Percentiles rank a stretch among this genome's conserved stretches.
Conservation (phyloP, 129 eudicot genomes). For the Tanacetum coccineum region DNA sequence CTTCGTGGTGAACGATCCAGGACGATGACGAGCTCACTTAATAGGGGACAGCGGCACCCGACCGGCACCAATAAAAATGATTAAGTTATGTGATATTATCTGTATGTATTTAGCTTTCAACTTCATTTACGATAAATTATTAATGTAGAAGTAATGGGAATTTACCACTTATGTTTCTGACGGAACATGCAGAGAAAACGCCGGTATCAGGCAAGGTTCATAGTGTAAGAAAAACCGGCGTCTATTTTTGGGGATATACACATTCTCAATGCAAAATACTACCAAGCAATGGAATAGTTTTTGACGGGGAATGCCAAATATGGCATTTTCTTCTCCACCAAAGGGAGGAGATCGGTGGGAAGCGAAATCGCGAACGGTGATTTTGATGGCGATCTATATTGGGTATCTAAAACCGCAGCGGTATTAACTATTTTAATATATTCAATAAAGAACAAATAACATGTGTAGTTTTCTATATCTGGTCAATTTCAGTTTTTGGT, state of each 20-base stretch:
- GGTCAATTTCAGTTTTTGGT: too few species aligned
- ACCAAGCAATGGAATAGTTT: slow-evolving; percentile 44
- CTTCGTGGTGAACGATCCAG: slow-evolving; percentile 29
- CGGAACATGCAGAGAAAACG: slow-evolving; percentile 54
- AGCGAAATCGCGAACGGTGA: slow-evolving; percentile 84
- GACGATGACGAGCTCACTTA: slow-evolving; percentile 24
- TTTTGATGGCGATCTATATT: slow-evolving; percentile 87
- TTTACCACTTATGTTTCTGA: slow-evolving; percentile 12
- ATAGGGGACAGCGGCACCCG: slow-evolving; percentile 37
- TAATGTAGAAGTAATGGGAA: slow-evolving; percentile 8
- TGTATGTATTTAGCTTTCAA: slow-evolving; percentile 28
- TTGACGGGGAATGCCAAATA: slow-evolving; percentile 79
- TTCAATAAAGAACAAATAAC: too few species aligned
- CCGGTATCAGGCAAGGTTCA: slow-evolving; percentile 63
- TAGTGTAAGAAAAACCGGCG: slow-evolving; percentile 82
- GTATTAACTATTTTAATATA: too few species aligned
- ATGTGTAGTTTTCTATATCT: neutral
- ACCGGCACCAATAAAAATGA: slow-evolving; percentile 29
- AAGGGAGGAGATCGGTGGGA: slow-evolving; percentile 64
- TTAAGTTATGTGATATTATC: slow-evolving; percentile 39
- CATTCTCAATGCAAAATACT: slow-evolving; percentile 51
- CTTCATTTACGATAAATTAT: neutral
- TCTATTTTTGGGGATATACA: slow-evolving; percentile 85
- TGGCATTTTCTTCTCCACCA: slow-evolving; percentile 78
- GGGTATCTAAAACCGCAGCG: slow-evolving; percentile 42